phyloP scores from a whole-genome alignment of 345 rosid genomes.

The Lepidium aucheri region DNA sequence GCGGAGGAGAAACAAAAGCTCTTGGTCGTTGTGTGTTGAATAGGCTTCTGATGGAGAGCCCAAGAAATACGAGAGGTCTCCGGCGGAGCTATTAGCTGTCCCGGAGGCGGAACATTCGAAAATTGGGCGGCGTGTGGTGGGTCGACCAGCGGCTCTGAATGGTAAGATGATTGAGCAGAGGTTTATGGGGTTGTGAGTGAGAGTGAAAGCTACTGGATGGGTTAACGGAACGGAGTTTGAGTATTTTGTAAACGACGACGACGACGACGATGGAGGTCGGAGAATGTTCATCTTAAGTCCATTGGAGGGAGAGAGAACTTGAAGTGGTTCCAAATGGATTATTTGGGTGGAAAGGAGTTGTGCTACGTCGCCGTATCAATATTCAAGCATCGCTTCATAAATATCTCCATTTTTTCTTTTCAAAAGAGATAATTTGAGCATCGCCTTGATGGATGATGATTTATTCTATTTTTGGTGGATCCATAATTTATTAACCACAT shows the following conservation, averaged over 20 bases:
- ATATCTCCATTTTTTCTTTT: neutral
- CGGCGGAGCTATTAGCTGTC: constrained; percentile 26
- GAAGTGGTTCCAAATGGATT: constrained; percentile 9
- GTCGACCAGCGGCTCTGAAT: constrained; percentile 10
- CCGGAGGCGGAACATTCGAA: constrained; percentile 26
- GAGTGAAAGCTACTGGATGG: neutral
- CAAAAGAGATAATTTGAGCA: no score
- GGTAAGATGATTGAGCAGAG: constrained; percentile 27
- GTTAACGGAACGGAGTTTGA: neutral
- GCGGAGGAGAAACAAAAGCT: constrained; percentile 70
- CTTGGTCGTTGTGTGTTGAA: constrained; percentile 36
- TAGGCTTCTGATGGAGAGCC: constrained; percentile 8
- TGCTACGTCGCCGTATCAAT: constrained; percentile 37
- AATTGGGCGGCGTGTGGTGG: constrained; percentile 22
- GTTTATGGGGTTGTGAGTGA: neutral
- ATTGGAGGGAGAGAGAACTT: constrained; percentile 12
- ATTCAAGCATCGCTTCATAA: constrained; percentile 3
- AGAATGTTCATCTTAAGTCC: constrained; percentile 63
- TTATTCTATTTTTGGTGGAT: neutral
- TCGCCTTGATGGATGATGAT: no score
- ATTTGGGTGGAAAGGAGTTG: constrained; percentile 36
- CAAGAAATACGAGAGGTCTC: constrained; percentile 12
- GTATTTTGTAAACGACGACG: constrained; percentile 21
- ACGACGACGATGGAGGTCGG: constrained; percentile 29
- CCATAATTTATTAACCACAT: neutral